Percentiles rank a stretch among this genome's conserved stretches.
Conservation (phyloP, 306 rosid species). For the Medicago lupulina region DNA sequence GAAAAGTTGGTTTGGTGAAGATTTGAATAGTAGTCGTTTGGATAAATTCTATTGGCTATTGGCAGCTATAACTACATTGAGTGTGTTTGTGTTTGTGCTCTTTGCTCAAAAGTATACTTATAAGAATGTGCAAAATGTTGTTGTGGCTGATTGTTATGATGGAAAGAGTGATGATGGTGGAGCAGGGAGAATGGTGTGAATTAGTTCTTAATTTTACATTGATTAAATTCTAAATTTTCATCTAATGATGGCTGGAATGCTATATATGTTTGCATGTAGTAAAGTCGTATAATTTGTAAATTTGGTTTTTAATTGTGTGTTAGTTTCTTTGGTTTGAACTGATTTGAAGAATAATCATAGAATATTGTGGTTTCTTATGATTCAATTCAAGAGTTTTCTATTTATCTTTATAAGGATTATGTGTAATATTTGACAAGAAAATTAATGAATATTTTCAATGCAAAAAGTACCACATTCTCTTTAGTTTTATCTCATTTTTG, state of each 20-base stretch:
- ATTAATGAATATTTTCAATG: background rate
- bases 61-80: constrained; percentile 50
- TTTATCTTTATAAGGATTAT: background rate
- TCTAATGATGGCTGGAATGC: background rate
- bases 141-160: constrained; percentile 62
- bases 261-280: background rate
- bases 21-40: constrained; percentile 68
- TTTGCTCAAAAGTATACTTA: constrained; percentile 74
- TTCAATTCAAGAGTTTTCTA: background rate
- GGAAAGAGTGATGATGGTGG: constrained; percentile 41
- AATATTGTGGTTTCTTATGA: background rate
- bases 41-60: constrained; percentile 84
- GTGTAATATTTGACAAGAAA: background rate
- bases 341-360: background rate
- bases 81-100: constrained; percentile 61
- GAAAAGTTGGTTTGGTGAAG: constrained; percentile 77
- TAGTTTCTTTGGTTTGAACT: background rate
- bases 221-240: background rate
- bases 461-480: background rate
- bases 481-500: too few species aligned
- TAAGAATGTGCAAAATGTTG: constrained; percentile 77
- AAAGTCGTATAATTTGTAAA: background rate
- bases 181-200: constrained; percentile 49
- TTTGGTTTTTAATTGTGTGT: background rate
- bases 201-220: background rate